Evolutionary conservation across 805 yeast genomes (phyloP), one percentile per base, ranked within the genome.

Genomic region (Wickerhamomyces pijperi): DNA sequence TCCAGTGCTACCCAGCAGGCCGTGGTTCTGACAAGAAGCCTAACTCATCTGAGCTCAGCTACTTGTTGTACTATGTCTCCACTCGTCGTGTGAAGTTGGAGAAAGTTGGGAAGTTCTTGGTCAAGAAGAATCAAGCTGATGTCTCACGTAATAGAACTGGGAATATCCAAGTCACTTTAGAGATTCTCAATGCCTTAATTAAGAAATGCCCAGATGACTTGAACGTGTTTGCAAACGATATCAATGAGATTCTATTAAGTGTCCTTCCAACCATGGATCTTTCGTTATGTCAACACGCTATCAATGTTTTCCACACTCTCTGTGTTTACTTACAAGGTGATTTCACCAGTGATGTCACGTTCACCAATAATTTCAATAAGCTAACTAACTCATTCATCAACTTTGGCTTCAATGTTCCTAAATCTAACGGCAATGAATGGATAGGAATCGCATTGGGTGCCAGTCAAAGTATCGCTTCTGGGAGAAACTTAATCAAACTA

Each of bases 1-100:
- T 82, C 38, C 95, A 85, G 58, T 92, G 97, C 64, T 90, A 90
- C 58, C 97, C 95, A 5, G 74, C 92, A 2, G 96, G 97, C 2
- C 71, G 86, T 44, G 80, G 78, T 7, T 71, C 72, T 5, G 97
- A 88, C 53, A 88, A 88, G 63, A 80, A 82, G 51, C 95, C 98
- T 14, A 88, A 90, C 57, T 77, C 94, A 2, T 85, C 94, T 17
- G 97, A 92, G 57, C 69, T 94, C 36, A 81, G 94, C 42, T 86
- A 87, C 55, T 67, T 90, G 48, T 63, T 90, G 25, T 90, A 82
- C 65, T 90, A 90, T 58, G 95, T 95, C 17, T 78, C 94, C 32
- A 81, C 96, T 4, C 69, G 97, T 50, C 69, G 96, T 40, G 80
- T 86, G 25, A 90, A 92, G 57, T 67, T 92, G 45, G 92, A 84